A percentile compares a stretch with the other conserved stretches of the same genome.
Conservation (phyloP, 2,329 filamentous ascomycete species). For the Lithohypha guttulata region DNA sequence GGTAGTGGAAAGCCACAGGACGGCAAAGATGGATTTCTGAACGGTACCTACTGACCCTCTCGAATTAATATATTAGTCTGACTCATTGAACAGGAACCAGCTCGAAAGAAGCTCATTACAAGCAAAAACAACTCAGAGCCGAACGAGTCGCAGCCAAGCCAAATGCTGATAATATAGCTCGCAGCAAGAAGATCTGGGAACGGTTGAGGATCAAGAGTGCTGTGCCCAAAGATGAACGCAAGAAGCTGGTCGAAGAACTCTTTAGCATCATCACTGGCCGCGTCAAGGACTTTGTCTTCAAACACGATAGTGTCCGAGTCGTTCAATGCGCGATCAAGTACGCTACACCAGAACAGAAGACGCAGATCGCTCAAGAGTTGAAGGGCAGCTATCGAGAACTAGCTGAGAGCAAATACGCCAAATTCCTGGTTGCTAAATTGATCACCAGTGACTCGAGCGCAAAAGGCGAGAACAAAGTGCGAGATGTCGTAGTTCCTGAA, state of each 20-base stretch:
- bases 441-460: constrained; percentile 88
- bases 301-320: constrained; percentile 94
- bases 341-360: constrained; percentile 70
- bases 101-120: constrained; percentile 75
- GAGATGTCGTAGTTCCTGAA: constrained; percentile 81
- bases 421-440: constrained; percentile 93
- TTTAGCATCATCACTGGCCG: constrained; percentile 84
- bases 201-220: constrained; percentile 84
- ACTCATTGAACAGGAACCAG: constrained; percentile 48
- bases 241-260: constrained; percentile 76
- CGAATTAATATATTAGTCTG: neutral
- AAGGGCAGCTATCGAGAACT: constrained; percentile 73
- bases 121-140: constrained; percentile 77
- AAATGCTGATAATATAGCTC: constrained; percentile 75
- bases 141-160: constrained; percentile 91
- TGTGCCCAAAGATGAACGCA: constrained; percentile 78
- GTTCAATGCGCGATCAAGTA: constrained; percentile 97
- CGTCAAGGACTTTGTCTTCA: constrained; percentile 92
- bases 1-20: neutral
- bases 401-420: constrained; percentile 91
- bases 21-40: neutral
- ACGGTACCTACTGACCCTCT: constrained; percentile 1
- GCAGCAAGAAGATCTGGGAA: constrained; percentile 97
- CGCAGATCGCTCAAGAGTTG: constrained; percentile 76
- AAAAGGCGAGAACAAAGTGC: no score